Conservation (phyloP, 345 rosid species). For the Excoecaria agallocha region DNA sequence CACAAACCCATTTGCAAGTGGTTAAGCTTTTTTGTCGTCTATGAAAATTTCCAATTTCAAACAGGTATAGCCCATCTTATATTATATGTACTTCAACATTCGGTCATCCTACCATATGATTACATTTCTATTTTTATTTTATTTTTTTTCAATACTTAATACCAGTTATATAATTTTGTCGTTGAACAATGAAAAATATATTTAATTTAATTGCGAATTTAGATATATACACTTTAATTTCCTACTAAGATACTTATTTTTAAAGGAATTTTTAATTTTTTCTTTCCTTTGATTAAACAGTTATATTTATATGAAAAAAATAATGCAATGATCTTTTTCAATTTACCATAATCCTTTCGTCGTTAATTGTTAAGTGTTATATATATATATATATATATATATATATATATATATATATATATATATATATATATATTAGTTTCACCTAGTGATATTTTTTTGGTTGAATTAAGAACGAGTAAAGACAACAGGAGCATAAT, state of each 20-base stretch:
- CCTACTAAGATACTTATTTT: neutral
- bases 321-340: too few relatives aligned
- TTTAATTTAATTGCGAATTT: neutral
- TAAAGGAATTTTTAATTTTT: neutral
- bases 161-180: constrained; percentile 18
- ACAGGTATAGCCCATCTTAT: neutral
- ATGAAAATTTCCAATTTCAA: neutral
- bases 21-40: constrained; percentile 17
- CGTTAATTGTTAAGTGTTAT: too few relatives aligned
- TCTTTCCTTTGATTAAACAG: too few relatives aligned
- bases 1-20: constrained; percentile 1
- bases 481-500: too few relatives aligned
- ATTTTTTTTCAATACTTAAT: neutral
- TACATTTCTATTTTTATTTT: neutral
- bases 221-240: neutral
- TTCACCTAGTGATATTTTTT: too few relatives aligned
- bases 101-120: constrained; percentile 8
- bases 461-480: too few relatives aligned
- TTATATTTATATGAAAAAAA: too few relatives aligned
- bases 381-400: too few relatives aligned
- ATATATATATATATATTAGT: too few relatives aligned
- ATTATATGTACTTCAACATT: constrained; percentile 1
- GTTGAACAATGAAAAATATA: constrained; percentile 17
- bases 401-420: too few relatives aligned
- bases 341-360: too few relatives aligned